Percentiles rank a stretch among this genome's conserved stretches.
Conservation (phyloP, 441 rosid genomes). For the Populus hybrid region DNA sequence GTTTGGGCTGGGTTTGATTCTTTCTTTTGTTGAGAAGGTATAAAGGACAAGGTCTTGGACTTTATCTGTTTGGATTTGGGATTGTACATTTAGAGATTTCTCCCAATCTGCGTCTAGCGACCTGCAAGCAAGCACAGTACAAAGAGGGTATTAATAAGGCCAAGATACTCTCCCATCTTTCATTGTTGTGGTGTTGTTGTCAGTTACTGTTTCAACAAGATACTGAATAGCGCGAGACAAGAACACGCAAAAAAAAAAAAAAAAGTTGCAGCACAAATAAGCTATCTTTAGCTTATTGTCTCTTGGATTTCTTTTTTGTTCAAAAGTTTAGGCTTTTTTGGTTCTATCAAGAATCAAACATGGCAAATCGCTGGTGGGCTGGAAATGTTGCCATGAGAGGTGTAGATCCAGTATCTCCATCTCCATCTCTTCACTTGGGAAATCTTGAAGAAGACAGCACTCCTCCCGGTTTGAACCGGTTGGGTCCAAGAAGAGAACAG, state of each 20-base stretch:
- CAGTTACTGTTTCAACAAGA: constrained; percentile 4
- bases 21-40: constrained; percentile 15
- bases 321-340: neutral
- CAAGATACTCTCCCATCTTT: constrained; percentile 18
- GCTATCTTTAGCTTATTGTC: neutral
- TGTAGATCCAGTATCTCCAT: constrained; percentile 45
- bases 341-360: constrained; percentile 16
- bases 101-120: constrained; percentile 8
- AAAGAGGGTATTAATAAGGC: neutral
- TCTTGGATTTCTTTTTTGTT: neutral
- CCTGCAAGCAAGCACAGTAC: constrained; percentile 7
- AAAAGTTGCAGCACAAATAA: neutral
- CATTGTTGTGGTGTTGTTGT: constrained; percentile 2
- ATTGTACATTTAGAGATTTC: constrained; percentile 17
- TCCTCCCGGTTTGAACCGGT: constrained; percentile 24
- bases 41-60: constrained; percentile 45
- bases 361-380: constrained; percentile 96
- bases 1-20: neutral
- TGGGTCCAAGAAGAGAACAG: constrained; percentile 50
- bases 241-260: constrained; percentile 3
- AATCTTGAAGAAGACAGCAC: constrained; percentile 37
- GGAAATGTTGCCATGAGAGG: constrained; percentile 70
- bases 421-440: constrained; percentile 45
- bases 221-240: neutral
- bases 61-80: constrained; percentile 22